These are phyloP conservation scores for Capronia epimyces DNA, from an alignment of 2,329 filamentous ascomycete genomes.

Conservation along the genomic window DNA sequence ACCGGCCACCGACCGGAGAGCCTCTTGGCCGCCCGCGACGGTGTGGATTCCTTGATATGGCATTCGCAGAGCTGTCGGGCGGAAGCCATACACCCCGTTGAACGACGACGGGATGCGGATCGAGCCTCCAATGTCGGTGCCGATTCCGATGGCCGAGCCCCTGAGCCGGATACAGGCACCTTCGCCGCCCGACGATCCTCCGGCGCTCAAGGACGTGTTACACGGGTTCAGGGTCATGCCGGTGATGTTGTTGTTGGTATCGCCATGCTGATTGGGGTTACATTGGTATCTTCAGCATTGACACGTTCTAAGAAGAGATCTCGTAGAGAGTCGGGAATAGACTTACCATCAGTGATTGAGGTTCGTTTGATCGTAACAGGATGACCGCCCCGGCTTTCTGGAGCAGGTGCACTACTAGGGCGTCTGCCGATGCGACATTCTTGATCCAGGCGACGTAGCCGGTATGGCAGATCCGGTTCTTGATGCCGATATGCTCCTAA, in stretches of 20 bases:
- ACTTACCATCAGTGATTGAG: slow-evolving; percentile 47
- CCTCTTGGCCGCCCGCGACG: slow-evolving; percentile 15
- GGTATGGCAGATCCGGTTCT: slow-evolving; percentile 29
- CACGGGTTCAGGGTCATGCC: slow-evolving; percentile 49
- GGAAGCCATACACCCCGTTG: slow-evolving; percentile 34
- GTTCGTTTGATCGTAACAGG: slow-evolving; percentile 50
- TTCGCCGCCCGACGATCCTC: slow-evolving; percentile 54
- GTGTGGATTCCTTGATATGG: slow-evolving; percentile 23
- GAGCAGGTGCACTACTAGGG: slow-evolving; percentile 34
- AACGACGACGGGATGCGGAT: slow-evolving; percentile 35
- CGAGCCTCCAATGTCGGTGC: slow-evolving; percentile 37
- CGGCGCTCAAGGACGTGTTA: slow-evolving; percentile 47
- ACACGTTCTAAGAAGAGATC: slow-evolving; percentile 26
- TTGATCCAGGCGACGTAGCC: slow-evolving; percentile 36
- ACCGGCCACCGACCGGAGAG: slow-evolving; percentile 47
- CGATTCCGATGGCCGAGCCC: slow-evolving; percentile 51
- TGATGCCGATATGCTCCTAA: slow-evolving; percentile 29
- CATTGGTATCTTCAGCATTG: slow-evolving; percentile 49
- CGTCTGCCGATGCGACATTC: slow-evolving; percentile 29
- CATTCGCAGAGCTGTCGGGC: slow-evolving; percentile 41
- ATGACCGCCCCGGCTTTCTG: slow-evolving; percentile 40
- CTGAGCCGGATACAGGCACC: slow-evolving; percentile 50
- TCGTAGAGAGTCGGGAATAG: slow-evolving; percentile 35
- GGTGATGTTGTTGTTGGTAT: slow-evolving; percentile 37
- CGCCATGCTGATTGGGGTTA: slow-evolving; percentile 42